Conservation (phyloP, 2,329 filamentous ascomycete genomes). For the Xylariaceae sp. region DNA sequence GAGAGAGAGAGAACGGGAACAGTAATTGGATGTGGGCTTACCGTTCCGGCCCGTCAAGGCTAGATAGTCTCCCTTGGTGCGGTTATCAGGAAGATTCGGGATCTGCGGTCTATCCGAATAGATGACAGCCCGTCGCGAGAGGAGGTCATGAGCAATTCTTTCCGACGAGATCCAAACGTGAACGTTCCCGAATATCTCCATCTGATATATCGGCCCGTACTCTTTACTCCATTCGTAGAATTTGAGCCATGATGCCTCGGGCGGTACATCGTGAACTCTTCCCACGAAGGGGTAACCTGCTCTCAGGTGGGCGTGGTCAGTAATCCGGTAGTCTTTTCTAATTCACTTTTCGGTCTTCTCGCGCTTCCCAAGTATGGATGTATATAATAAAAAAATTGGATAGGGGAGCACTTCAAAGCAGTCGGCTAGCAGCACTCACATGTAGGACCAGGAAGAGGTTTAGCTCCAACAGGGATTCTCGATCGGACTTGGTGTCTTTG, state of each 20-base stretch:
- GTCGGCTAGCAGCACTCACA: conserved; percentile 18
- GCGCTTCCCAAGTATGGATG: no score
- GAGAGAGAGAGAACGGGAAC: neutral
- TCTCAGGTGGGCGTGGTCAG: conserved; percentile 17
- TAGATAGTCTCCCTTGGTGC: conserved; percentile 44
- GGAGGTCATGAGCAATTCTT: conserved; percentile 41
- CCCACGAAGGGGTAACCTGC: conserved; percentile 42
- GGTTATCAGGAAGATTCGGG: conserved; percentile 44
- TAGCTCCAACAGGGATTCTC: conserved; percentile 24
- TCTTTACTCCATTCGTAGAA: conserved; percentile 45
- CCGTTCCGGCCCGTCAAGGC: conserved; percentile 42
- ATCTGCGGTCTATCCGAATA: conserved; percentile 47
- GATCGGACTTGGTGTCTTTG: conserved; percentile 13
- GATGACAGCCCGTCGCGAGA: conserved; percentile 38
- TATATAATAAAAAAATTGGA: no score
- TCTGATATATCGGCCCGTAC: conserved; percentile 46
- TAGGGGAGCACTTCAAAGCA: no score
- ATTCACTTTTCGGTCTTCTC: no score
- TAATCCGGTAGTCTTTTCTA: neutral
- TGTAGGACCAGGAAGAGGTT: conserved; percentile 27
- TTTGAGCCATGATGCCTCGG: conserved; percentile 41
- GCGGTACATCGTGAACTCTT: conserved; percentile 43
- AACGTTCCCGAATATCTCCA: conserved; percentile 41
- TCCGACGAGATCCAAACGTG: conserved; percentile 48
- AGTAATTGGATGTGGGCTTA: conserved; percentile 15